Evolutionary conservation across 495 filamentous ascomycete genomes (phyloP).

Genomic region (Neurospora sp.): DNA sequence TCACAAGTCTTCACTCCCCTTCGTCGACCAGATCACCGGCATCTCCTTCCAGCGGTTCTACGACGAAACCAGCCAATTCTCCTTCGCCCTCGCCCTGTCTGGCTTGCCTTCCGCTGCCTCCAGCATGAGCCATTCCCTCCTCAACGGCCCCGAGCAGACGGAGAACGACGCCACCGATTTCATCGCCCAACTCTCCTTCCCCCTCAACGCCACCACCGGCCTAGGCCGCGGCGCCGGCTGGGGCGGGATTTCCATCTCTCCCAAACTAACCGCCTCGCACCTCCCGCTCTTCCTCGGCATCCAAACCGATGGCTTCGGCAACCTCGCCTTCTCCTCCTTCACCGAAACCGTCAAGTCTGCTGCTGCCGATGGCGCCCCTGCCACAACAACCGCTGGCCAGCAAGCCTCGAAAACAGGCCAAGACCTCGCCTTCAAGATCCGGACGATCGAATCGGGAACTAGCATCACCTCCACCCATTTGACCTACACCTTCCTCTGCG

Average conservation of each 20-base stretch:
- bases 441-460: constrained; percentile 8
- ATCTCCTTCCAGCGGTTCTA: constrained; percentile 23
- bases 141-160: too few species aligned
- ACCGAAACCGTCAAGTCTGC: background rate
- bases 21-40: constrained; percentile 15
- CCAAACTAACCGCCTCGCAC: constrained; percentile 12
- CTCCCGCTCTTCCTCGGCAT: constrained; percentile 10
- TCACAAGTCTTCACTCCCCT: background rate
- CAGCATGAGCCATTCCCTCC: too few species aligned
- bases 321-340: constrained; percentile 10
- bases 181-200: constrained; percentile 22
- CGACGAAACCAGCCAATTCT: constrained; percentile 12
- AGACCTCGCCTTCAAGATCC: constrained; percentile 1
- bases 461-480: constrained; percentile 8
- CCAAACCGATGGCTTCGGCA: constrained; percentile 11
- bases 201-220: background rate
- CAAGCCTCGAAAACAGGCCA: constrained; percentile 10
- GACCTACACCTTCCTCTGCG: constrained; percentile 17
- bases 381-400: background rate
- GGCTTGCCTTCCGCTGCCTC: background rate
- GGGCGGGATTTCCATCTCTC: constrained; percentile 9
- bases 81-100: constrained; percentile 20
- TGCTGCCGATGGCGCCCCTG: background rate
- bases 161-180: constrained; percentile 1
- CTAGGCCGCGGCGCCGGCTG: constrained; percentile 14